A percentile compares a stretch with the other conserved stretches of the same genome.
Evolutionary conservation across 2,329 filamentous ascomycete species (phyloP).

Genomic region (Sarocladiaceae sp.): DNA sequence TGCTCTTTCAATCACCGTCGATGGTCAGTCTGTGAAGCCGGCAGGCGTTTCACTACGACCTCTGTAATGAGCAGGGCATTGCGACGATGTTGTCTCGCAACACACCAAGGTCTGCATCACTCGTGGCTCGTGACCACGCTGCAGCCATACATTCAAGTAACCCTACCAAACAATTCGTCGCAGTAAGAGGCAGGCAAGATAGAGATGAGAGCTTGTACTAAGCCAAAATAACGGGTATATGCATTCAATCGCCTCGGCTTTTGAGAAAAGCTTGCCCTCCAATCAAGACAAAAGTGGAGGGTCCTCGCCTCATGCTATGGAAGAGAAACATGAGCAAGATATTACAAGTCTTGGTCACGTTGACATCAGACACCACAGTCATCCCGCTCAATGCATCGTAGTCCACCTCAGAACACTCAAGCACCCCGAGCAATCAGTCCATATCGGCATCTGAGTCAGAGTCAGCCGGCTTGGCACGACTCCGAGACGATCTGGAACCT

Average conservation of each 20-base stretch:
- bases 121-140: no score
- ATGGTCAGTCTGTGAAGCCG: no score
- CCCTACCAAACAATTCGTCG: no score
- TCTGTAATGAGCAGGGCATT: no score
- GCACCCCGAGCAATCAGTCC: neutral
- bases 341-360: no score
- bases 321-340: no score
- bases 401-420: no score
- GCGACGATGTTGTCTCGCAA: no score
- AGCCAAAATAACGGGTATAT: constrained; percentile 3
- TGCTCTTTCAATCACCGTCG: no score
- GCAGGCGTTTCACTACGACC: no score
- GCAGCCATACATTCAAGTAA: no score
- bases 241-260: constrained; percentile 3
- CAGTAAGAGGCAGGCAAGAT: neutral
- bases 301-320: neutral
- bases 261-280: neutral
- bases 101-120: no score
- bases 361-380: neutral
- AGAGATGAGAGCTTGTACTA: neutral
- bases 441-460: constrained; percentile 7
- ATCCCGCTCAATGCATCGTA: neutral
- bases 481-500: neutral
- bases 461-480: neutral
- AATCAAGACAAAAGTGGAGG: neutral